A percentile compares a stretch with the other conserved stretches of the same genome.
Evolutionary conservation across 1,139 yeast species (phyloP).

Genomic region (Ashbya aceris): DNA sequence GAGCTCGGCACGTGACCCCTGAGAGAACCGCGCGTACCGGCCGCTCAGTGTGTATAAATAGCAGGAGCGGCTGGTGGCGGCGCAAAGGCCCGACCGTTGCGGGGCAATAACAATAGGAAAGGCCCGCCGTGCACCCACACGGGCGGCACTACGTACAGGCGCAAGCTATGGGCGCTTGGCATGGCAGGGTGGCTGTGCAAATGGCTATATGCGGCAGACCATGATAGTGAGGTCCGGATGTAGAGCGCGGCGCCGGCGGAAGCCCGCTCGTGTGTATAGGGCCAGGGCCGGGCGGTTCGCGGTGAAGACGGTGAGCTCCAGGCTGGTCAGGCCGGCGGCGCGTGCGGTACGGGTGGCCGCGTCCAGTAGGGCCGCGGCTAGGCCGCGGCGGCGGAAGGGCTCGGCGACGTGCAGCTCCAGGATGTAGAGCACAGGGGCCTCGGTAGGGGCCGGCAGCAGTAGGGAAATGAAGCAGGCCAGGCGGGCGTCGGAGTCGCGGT

Average conservation of each 20-base stretch:
- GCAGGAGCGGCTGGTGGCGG: too few species aligned
- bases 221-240: too few species aligned
- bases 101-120: too few species aligned
- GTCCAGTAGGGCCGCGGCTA: constrained; percentile 15
- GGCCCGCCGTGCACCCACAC: too few species aligned
- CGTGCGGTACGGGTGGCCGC: constrained; percentile 5
- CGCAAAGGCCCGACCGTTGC: too few species aligned
- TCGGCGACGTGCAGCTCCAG: constrained; percentile 23
- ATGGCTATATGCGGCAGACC: too few species aligned
- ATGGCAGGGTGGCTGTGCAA: too few species aligned
- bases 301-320: constrained; percentile 26
- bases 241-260: background rate
- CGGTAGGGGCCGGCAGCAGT: constrained; percentile 20
- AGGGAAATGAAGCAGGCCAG: constrained; percentile 18
- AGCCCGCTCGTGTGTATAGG: constrained; percentile 17
- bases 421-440: constrained; percentile 19
- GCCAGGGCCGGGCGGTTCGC: constrained; percentile 19
- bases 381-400: constrained; percentile 11
- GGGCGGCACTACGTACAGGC: too few species aligned
- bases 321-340: constrained; percentile 11
- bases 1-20: too few species aligned
- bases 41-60: too few species aligned
- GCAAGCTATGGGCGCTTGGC: too few species aligned
- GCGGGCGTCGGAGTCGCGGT: constrained; percentile 9
- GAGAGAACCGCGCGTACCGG: too few species aligned